phyloP scores from a whole-genome alignment of 2,329 filamentous ascomycete species.

The Sporothrix schenckii region DNA sequence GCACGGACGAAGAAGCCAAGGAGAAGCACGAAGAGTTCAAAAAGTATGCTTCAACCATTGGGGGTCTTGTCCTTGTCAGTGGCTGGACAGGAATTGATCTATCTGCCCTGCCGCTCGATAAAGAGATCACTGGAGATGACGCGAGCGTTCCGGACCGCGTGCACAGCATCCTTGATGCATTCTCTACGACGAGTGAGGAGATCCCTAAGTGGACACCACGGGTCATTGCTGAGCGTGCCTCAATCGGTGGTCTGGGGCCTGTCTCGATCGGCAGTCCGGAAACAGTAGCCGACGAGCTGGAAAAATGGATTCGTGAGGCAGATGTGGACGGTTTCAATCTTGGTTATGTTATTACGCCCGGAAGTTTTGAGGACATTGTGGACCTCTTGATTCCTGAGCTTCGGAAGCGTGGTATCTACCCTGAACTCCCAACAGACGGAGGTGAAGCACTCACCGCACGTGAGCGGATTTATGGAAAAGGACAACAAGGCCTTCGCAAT shows the following conservation, averaged over 20 bases:
- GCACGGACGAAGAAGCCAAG: conserved; percentile 36
- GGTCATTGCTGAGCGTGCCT: conserved; percentile 33
- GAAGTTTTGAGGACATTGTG: conserved; percentile 67
- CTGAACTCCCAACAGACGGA: background rate
- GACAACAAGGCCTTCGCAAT: conserved; percentile 57
- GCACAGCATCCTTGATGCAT: conserved; percentile 17
- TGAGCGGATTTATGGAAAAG: conserved; percentile 65
- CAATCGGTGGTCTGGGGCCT: conserved; percentile 36
- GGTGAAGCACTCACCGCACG: conserved; percentile 52
- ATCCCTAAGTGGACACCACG: conserved; percentile 32
- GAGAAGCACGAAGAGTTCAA: conserved; percentile 34
- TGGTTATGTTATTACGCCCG: conserved; percentile 50
- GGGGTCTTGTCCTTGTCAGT: conserved; percentile 34
- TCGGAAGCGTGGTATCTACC: conserved; percentile 53
- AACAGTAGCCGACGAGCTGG: conserved; percentile 69
- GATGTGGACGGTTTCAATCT: conserved; percentile 78
- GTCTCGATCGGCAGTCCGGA: conserved; percentile 62
- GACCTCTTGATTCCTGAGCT: conserved; percentile 67
- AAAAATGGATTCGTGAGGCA: conserved; percentile 68
- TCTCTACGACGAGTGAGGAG: background rate
- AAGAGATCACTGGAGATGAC: conserved; percentile 32
- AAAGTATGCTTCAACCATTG: conserved; percentile 35
- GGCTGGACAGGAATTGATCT: conserved; percentile 39
- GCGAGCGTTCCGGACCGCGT: conserved; percentile 23
- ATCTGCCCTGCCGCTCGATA: conserved; percentile 36